These are phyloP conservation scores for Candida suzukii DNA, from an alignment of 805 yeast genomes.

Conservation along the genomic window DNA sequence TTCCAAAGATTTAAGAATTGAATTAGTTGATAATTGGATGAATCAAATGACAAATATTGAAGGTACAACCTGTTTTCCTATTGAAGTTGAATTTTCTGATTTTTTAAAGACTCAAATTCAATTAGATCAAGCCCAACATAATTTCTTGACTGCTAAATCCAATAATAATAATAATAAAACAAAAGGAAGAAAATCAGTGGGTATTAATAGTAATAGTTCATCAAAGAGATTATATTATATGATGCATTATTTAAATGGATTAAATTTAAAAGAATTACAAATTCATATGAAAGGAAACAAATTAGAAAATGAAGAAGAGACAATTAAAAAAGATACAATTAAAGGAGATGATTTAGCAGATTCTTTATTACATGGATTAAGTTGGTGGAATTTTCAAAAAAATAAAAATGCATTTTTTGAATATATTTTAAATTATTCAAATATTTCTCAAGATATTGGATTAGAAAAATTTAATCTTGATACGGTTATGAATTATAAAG, in stretches of 20 bases:
- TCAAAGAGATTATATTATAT: slow-evolving; percentile 21
- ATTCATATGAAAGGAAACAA: neutral
- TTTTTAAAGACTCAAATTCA: neutral
- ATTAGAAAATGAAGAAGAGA: neutral
- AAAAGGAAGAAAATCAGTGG: too few species aligned
- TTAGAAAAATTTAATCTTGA: too few species aligned
- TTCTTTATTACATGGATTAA: slow-evolving; percentile 53
- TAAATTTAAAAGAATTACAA: slow-evolving; percentile 5
- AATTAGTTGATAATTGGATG: slow-evolving; percentile 21
- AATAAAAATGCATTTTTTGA: slow-evolving; percentile 12
- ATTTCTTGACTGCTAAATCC: neutral
- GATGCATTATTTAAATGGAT: slow-evolving; percentile 15
- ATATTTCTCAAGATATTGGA: too few species aligned
- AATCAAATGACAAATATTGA: neutral
- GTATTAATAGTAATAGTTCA: neutral
- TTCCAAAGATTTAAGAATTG: slow-evolving; percentile 18
- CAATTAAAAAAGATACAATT: slow-evolving; percentile 8
- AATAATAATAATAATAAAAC: too few species aligned
- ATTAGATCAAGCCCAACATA: neutral
- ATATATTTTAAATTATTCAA: neutral
- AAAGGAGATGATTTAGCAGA: slow-evolving; percentile 67
- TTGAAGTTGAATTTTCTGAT: neutral
- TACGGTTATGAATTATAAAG: too few species aligned
- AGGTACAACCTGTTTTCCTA: neutral
- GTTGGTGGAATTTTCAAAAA: slow-evolving; percentile 38